These are phyloP conservation scores for Tremella fuciformis DNA, from an alignment of 768 basidiomycete genomes.

Conservation along the genomic window DNA sequence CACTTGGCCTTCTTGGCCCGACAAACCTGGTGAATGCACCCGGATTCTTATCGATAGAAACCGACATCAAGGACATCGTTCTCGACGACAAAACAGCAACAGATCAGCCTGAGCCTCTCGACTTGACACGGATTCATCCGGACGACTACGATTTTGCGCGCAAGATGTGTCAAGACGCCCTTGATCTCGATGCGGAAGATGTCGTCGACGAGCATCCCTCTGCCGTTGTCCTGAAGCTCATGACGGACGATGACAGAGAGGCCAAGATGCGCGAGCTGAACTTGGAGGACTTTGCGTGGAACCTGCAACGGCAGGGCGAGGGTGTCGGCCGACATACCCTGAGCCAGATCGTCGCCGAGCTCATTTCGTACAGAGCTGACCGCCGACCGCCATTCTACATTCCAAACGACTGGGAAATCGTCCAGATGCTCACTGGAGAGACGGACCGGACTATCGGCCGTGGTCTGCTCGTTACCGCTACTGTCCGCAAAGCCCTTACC, in stretches of 20 bases:
- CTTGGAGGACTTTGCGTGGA: conserved; percentile 92
- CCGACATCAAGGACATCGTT: conserved; percentile 59
- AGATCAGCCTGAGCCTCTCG: conserved; percentile 78
- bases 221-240: conserved; percentile 77
- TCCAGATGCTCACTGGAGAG: conserved; percentile 95
- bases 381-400: conserved; percentile 63
- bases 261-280: conserved; percentile 84
- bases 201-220: conserved; percentile 88
- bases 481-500: conserved; percentile 62
- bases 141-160: conserved; percentile 96
- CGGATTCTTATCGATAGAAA: conserved; percentile 61
- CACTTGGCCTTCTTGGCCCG: conserved; percentile 71
- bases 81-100: conserved; percentile 65
- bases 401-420: conserved; percentile 72
- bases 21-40: conserved; percentile 89
- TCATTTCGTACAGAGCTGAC: conserved; percentile 77
- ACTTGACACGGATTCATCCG: conserved; percentile 92
- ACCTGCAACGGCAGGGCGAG: conserved; percentile 76
- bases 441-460: conserved; percentile 70
- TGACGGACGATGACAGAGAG: conserved; percentile 74
- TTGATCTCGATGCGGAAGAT: conserved; percentile 97
- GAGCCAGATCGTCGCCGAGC: conserved; percentile 80
- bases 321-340: conserved; percentile 83
- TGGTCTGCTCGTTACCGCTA: conserved; percentile 68
- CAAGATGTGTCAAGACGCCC: conserved; percentile 96